Evolutionary conservation across 192 early-diverging fungal genomes (phyloP).

Genomic region (Dimargaris verticillata): DNA sequence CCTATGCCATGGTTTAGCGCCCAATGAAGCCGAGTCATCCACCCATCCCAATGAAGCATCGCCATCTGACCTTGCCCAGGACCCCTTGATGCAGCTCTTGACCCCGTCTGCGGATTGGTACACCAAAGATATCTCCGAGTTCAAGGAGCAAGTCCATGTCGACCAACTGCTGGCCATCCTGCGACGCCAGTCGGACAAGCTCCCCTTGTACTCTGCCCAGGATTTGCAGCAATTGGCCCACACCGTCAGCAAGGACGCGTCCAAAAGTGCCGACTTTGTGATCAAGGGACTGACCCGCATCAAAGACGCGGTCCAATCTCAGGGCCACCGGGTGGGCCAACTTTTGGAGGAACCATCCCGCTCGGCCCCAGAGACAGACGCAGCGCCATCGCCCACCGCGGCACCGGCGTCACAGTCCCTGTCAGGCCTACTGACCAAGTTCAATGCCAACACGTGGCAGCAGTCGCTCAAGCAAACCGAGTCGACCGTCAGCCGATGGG

Average conservation of each 20-base stretch:
- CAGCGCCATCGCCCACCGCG: too few relatives aligned
- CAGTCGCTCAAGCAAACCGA: background rate
- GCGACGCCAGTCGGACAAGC: background rate
- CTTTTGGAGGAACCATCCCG: background rate
- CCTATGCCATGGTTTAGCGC: background rate
- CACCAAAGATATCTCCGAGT: constrained; percentile 7
- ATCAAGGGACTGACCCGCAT: constrained; percentile 3
- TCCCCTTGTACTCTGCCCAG: background rate
- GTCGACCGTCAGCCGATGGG: background rate
- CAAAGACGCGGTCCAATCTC: background rate
- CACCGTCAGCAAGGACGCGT: constrained; percentile 6
- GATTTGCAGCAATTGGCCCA: constrained; percentile 1
- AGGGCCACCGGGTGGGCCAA: background rate
- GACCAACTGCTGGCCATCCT: background rate
- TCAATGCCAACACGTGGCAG: too few relatives aligned
- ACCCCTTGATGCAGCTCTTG: background rate
- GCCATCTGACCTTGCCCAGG: background rate
- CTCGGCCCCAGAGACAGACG: too few relatives aligned
- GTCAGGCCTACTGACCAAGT: too few relatives aligned
- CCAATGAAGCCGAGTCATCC: background rate
- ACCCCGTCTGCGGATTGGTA: constrained; percentile 6
- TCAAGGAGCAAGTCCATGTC: constrained; percentile 6
- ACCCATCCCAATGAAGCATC: background rate
- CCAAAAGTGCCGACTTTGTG: background rate
- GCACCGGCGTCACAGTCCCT: too few relatives aligned